These are phyloP conservation scores for Arabidopsis hybrid DNA, from an alignment of 441 rosid genomes.

Conservation along the genomic window DNA sequence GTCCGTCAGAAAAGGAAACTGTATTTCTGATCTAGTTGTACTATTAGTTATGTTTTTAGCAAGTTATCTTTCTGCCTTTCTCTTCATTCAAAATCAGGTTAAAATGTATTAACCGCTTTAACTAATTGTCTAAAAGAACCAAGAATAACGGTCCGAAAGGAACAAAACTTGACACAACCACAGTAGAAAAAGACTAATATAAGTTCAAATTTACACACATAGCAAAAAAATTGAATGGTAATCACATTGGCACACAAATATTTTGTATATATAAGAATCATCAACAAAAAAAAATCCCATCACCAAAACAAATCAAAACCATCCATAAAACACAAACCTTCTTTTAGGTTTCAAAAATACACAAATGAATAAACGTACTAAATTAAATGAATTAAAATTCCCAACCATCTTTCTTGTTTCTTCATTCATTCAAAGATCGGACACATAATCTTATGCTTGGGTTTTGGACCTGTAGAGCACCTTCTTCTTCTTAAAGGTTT, in stretches of 20 bases:
- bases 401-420: slow-evolving; percentile 4
- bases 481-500: slow-evolving; percentile 69
- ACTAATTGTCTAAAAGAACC: not conserved
- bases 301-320: slow-evolving; percentile 42
- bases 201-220: slow-evolving; percentile 8
- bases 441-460: slow-evolving; percentile 42
- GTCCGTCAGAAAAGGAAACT: not conserved
- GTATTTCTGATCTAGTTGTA: not conserved
- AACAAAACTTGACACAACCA: not conserved
- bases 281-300: slow-evolving; percentile 33
- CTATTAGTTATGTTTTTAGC: not conserved
- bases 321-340: slow-evolving; percentile 37
- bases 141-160: not conserved
- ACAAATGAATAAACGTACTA: slow-evolving; percentile 15
- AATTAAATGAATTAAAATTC: slow-evolving; percentile 24
- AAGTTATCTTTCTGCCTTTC: not conserved
- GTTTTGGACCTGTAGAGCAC: slow-evolving; percentile 68
- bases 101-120: not conserved
- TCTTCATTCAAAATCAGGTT: not conserved
- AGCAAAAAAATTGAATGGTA: not conserved
- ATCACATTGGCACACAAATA: slow-evolving; percentile 38
- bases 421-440: slow-evolving; percentile 5
- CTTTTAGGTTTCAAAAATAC: slow-evolving; percentile 16
- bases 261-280: slow-evolving; percentile 36
- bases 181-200: not conserved